Evolutionary conservation across 176 grass and related monocot genomes (phyloP), one percentile per base, ranked within the genome.

Genomic region (Carex pumila): DNA sequence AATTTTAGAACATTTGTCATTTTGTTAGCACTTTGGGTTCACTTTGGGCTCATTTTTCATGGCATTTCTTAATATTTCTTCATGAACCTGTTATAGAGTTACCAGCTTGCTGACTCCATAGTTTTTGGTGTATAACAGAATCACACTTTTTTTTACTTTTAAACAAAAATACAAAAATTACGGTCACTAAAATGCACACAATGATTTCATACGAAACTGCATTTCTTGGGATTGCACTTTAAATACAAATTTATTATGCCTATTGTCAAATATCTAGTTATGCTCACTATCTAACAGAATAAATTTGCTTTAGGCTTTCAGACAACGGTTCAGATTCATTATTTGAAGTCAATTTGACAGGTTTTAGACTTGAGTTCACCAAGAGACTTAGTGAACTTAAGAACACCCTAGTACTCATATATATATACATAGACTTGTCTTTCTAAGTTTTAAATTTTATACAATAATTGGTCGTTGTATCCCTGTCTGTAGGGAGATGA

Each of bases 401-500:
- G n/a, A n/a, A n/a, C n/a, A n/a, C n/a, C n/a, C n/a, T n/a, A n/a
- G n/a, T n/a, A n/a, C n/a, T n/a, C n/a, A n/a, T n/a, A n/a, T n/a
- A n/a, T n/a, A n/a, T n/a, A 37, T 68, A 39, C 39, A 14, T 39
- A 68, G 65, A 13, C 36, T 11, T 15, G 14, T 68, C 32, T 17
- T 68, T 22, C 19, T 3, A 14, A 67, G 29, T 67, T 67, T 2
- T 34, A 15, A 34, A 36, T 67, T 67, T 67, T 37, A 37, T 37
- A 3, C 3, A 37, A 37, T 37, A 37, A 37, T 37, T 37, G 36
- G 18, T 45, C 6, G 7, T 37, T 52, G 49, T 71, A 43, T 56
- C 2, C 3, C 18, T 81, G 3, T 37, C 36, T 37, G 82, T 86
- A 92, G 92, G 81, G 92, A 94, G 82, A 94, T 94, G 92, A 94